Percentiles rank a stretch among this genome's conserved stretches.
Evolutionary conservation across 1,284 basidiomycete genomes (phyloP).

Genomic region (Laetiporus sulphureus): DNA sequence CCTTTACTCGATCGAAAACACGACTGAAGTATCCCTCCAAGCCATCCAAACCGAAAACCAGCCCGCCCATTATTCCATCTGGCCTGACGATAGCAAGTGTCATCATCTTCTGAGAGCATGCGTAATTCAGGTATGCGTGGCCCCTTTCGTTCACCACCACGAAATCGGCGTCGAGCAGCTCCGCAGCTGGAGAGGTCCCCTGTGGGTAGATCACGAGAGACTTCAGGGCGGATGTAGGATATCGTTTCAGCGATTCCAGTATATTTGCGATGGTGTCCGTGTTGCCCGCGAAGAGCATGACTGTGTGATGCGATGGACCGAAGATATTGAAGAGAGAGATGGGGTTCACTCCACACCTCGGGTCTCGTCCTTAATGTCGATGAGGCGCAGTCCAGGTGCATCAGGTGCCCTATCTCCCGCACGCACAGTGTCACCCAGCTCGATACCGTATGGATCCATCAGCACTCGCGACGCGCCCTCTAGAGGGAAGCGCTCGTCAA

Average conservation of each 20-base stretch:
- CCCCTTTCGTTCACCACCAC: conserved; percentile 11
- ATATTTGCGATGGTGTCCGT: background rate
- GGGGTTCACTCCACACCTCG: background rate
- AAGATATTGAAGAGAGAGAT: conserved; percentile 14
- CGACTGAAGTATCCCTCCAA: conserved; percentile 10
- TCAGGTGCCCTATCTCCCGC: conserved; percentile 43
- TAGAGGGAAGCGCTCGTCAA: conserved; percentile 26
- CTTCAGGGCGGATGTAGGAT: conserved; percentile 4
- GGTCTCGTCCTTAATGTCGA: background rate
- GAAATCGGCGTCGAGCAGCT: background rate
- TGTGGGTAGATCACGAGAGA: conserved; percentile 5
- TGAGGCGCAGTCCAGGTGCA: conserved; percentile 28
- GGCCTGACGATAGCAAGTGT: conserved; percentile 16
- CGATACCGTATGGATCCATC: conserved; percentile 15
- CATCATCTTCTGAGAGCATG: conserved; percentile 2
- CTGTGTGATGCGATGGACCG: conserved; percentile 11
- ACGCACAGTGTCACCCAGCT: conserved; percentile 15
- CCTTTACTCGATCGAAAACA: too few species aligned
- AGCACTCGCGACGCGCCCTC: conserved; percentile 13
- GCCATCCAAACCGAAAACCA: conserved; percentile 8
- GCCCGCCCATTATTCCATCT: conserved; percentile 19
- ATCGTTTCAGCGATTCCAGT: background rate
- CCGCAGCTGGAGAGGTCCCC: background rate
- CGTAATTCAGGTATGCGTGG: conserved; percentile 14
- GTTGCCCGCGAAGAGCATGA: conserved; percentile 15